Conservation (phyloP, 2,329 filamentous ascomycete species). For the Pseudogymnoascus sp. region DNA sequence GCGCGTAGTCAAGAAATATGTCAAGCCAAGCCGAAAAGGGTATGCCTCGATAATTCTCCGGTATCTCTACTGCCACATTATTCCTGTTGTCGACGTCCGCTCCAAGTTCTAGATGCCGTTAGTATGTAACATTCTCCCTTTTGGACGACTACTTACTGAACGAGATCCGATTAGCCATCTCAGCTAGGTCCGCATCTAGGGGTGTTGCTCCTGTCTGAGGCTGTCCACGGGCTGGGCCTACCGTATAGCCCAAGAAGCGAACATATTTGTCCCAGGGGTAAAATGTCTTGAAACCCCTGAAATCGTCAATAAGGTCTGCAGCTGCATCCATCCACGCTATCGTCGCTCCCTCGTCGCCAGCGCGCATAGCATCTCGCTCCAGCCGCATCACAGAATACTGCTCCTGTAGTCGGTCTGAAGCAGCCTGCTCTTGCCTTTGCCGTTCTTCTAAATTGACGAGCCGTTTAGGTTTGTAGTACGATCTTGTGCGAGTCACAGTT, state of each 20-base stretch:
- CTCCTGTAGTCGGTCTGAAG: slow-evolving; percentile 26
- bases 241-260: slow-evolving; percentile 40
- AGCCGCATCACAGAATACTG: slow-evolving; percentile 35
- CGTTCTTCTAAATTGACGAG: slow-evolving; percentile 26
- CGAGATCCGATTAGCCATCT: slow-evolving; percentile 24
- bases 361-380: slow-evolving; percentile 28
- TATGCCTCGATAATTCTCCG: slow-evolving; percentile 59
- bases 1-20: slow-evolving; percentile 78
- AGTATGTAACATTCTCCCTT: slow-evolving; percentile 10
- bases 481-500: slow-evolving; percentile 8
- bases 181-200: slow-evolving; percentile 21
- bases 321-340: slow-evolving; percentile 49
- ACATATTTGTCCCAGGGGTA: slow-evolving; percentile 60
- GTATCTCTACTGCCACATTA: slow-evolving; percentile 16
- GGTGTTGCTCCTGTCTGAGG: slow-evolving; percentile 17
- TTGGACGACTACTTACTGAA: slow-evolving; percentile 16
- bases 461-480: slow-evolving; percentile 24
- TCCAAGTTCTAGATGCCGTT: slow-evolving; percentile 20
- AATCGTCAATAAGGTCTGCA: slow-evolving; percentile 52
- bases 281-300: slow-evolving; percentile 53
- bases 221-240: slow-evolving; percentile 13
- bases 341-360: slow-evolving; percentile 19
- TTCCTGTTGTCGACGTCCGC: slow-evolving; percentile 16
- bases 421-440: slow-evolving; percentile 25
- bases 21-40: slow-evolving; percentile 80